Conservation (phyloP, 1,284 basidiomycete genomes). For the Ceratobasidium sp. region DNA sequence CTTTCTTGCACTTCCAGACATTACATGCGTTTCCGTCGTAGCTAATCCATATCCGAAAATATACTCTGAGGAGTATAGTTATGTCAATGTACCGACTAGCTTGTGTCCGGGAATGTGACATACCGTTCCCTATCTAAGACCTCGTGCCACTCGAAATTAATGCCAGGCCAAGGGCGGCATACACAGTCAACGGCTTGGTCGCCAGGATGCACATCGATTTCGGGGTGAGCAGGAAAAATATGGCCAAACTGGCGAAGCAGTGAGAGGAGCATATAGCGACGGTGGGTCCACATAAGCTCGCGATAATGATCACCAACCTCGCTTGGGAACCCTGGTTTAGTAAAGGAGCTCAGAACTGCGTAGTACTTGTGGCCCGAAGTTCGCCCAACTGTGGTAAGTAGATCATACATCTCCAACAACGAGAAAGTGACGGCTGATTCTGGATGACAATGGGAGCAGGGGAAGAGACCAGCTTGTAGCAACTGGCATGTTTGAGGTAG, state of each 20-base stretch:
- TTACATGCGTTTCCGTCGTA: constrained; percentile 13
- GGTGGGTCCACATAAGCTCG: neutral
- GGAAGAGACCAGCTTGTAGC: neutral
- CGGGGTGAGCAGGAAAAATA: neutral
- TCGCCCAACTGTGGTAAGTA: neutral
- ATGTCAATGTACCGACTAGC: neutral
- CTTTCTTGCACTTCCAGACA: constrained; percentile 2
- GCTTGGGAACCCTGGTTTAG: neutral
- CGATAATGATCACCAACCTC: constrained; percentile 20
- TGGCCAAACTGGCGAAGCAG: neutral
- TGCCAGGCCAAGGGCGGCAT: constrained; percentile 12
- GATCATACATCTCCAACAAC: neutral
- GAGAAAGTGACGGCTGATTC: neutral
- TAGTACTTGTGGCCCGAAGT: neutral
- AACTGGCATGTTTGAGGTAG: neutral
- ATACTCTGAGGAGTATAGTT: neutral
- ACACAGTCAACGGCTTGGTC: constrained; percentile 15
- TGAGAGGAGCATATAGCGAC: neutral
- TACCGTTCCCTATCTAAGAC: neutral
- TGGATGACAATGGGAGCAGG: neutral
- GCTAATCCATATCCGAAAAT: neutral
- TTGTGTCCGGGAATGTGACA: neutral
- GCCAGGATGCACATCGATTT: neutral
- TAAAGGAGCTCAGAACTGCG: neutral
- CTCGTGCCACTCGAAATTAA: constrained; percentile 13